Percentiles rank a stretch among this genome's conserved stretches.
Evolutionary conservation across 1,139 yeast genomes (phyloP).

Genomic region (Scheffersomyces quercinus): DNA sequence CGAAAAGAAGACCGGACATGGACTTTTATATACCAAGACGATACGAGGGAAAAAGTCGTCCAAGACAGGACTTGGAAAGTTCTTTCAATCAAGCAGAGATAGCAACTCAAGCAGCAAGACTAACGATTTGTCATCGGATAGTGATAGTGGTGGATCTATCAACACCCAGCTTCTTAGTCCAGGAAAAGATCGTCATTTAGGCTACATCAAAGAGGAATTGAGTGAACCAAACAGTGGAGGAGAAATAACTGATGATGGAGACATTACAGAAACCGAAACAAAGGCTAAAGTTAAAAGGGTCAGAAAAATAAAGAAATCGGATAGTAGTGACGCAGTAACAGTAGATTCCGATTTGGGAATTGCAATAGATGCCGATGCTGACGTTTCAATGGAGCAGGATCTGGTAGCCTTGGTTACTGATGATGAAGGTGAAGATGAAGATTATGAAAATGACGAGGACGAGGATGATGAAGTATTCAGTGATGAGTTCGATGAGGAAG

Average conservation of each 20-base stretch:
- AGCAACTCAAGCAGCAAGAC: not conserved
- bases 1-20: conserved; percentile 1
- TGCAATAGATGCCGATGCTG: conserved; percentile 17
- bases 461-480: conserved; percentile 1
- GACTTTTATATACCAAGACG: conserved; percentile 15
- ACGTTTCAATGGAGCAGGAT: not conserved
- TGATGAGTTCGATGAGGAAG: conserved; percentile 11
- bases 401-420: conserved; percentile 1
- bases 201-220: conserved; percentile 21
- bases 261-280: conserved; percentile 13
- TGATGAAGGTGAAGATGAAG: conserved; percentile 6
- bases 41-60: conserved; percentile 12
- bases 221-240: conserved; percentile 1
- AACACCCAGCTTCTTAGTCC: conserved; percentile 11
- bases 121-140: conserved; percentile 8
- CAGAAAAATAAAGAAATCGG: conserved; percentile 3
- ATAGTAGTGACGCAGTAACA: conserved; percentile 21
- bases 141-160: conserved; percentile 22
- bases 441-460: conserved; percentile 10
- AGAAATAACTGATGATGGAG: conserved; percentile 15
- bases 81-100: conserved; percentile 12
- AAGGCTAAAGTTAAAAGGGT: conserved; percentile 4
- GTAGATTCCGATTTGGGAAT: conserved; percentile 39
- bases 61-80: conserved; percentile 18
- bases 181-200: conserved; percentile 13